Base-by-base conservation (phyloP, 768 basidiomycete species). In the Hericium erinaceus region DNA sequence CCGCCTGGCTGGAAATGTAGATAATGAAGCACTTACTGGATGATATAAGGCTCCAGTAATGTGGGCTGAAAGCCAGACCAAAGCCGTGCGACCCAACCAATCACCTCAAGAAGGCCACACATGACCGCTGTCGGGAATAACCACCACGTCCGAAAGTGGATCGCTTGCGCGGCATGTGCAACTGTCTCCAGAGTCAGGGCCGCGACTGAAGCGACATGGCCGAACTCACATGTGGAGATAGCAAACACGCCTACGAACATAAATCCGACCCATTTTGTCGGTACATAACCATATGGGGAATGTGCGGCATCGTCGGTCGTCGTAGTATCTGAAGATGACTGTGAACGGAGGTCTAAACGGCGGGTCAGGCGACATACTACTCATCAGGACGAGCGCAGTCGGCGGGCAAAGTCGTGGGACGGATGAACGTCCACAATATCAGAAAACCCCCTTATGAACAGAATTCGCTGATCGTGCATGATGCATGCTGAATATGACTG, bases 61-160 rank as follows among this genome's bases (percentile, higher is more conserved):
- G 7, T 62, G 15, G 39, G 54, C 20, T 63, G 64, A 26, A 59
- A 50, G 48, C 70, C 75, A 6, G 77, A 80, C 82, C 80, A 84
- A 3, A 82, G 64, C 18, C 83, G 68, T 1, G 72, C 84, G 7
- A 66, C 62, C 84, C 84, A 85, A 0, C 83, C 84, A 2, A 79
- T 57, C 10, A 78, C 63, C 64, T 86, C 85, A 10, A 77, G 64
- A 0, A 77, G 15, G 9, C 80, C 80, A 46, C 76, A 74, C 0
- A 81, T 62, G 15, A 73, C 68, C 5, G 72, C 73, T 0, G 83
- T 84, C 0, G 76, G 75, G 48, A 81, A 28, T 10, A 83, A 61
- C 75, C 77, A 85, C 77, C 80, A 82, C 52, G 75, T 68, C 9
- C 75, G 73, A 61, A 68, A 79, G 40, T 67, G 67, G 1, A 73